Evolutionary conservation across 108 stramenopile species (phyloP), one percentile per base, ranked within the genome.

Genomic region (Conticribra weissflogii): DNA sequence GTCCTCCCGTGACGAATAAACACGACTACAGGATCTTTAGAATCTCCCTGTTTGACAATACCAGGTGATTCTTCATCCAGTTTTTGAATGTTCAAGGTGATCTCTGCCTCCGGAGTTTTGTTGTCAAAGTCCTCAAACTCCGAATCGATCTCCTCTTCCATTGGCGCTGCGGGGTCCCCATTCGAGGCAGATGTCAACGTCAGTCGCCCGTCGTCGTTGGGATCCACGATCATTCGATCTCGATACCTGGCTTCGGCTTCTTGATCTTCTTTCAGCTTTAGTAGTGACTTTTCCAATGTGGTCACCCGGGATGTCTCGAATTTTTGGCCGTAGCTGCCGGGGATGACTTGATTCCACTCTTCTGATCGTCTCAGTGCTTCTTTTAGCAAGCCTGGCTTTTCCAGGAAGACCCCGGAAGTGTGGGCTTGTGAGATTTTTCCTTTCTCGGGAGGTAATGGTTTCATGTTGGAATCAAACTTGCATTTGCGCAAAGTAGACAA

Each of bases 1-100:
- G 90, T 91, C 44, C 85, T 74, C 3, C 90, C 90, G 72, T 91
- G 90, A 2, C 90, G 71, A 29, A 91, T 88, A 23, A 91, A 78
- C 14, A 91, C 86, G 17, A 90, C 72, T 17, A 86, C 81, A 0
- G 82, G 81, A 68, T 84, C 85, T 23, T 84, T 69, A 0, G 64
- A 76, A 21, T 74, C 18, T 18, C 72, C 72, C 50, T 59, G 57
- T 18, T 78, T 73, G 54, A 55, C 21, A 17, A 73, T 73, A 0
- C 72, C 77, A 14, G 77, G 77, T 34, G 72, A 49, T 21, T 19
- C 56, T 29, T 73, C 71, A 22, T 51, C 55, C 0, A 64, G 58
- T 27, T 53, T 72, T 46, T 72, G 77, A 45, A 78, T 59, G 55
- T 76, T 76, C n/a, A 57, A n/a, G n/a, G 24, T 36, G 5, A 68